These are phyloP conservation scores for Kodamaea leandrae DNA, from an alignment of 805 yeast genomes.

Conservation along the genomic window DNA sequence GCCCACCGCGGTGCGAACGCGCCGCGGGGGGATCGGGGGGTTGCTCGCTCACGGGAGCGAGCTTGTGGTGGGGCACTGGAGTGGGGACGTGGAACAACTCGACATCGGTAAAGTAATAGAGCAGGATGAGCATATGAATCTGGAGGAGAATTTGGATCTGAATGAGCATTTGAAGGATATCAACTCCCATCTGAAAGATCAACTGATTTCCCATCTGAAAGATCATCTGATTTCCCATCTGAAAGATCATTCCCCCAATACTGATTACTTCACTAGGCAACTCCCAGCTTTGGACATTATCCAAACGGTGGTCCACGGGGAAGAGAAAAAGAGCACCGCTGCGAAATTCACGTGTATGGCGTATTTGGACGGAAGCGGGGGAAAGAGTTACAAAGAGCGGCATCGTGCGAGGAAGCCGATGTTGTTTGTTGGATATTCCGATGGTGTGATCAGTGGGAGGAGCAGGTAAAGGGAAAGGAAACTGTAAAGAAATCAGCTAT, in stretches of 20 bases:
- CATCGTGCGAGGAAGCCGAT: not conserved
- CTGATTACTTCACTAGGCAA: slow-evolving; percentile 11
- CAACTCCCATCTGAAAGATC: too few species aligned
- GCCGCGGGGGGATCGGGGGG: slow-evolving; percentile 20
- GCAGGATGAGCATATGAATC: not conserved
- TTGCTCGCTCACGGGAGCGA: slow-evolving; percentile 13
- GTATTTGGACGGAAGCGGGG: not conserved
- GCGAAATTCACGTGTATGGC: slow-evolving; percentile 11
- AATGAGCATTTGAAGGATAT: too few species aligned
- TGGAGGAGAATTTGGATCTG: too few species aligned
- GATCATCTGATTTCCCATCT: not conserved
- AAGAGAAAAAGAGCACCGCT: slow-evolving; percentile 3
- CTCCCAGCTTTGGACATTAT: not conserved
- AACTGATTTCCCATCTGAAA: too few species aligned
- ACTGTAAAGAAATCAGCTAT: too few species aligned
- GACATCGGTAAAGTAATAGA: too few species aligned
- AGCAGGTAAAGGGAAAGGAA: too few species aligned
- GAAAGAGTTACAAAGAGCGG: not conserved
- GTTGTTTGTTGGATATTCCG: slow-evolving; percentile 1
- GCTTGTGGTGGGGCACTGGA: slow-evolving; percentile 48
- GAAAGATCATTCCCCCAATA: slow-evolving; percentile 36
- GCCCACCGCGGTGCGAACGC: slow-evolving; percentile 8
- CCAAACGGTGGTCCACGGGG: slow-evolving; percentile 1
- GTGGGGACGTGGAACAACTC: slow-evolving; percentile 46
- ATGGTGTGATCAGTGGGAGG: not conserved